These are phyloP conservation scores for Myxozyma vanderwaltii DNA, from an alignment of 805 yeast species.

Conservation along the genomic window DNA sequence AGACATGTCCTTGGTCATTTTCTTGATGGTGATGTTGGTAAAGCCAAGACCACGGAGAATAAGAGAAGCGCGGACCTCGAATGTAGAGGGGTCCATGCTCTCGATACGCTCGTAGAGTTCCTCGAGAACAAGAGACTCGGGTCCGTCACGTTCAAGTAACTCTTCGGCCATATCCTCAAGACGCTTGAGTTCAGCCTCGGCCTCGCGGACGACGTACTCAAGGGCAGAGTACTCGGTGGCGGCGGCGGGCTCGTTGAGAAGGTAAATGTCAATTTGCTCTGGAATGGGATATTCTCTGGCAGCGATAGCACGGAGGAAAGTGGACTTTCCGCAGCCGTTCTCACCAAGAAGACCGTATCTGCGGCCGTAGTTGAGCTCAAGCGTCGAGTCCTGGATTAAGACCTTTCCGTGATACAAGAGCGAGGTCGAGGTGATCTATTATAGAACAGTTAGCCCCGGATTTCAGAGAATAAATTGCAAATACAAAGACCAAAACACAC, in stretches of 20 bases:
- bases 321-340: conserved; percentile 98
- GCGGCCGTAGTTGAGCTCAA: conserved; percentile 96
- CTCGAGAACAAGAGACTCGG: conserved; percentile 84
- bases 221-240: conserved; percentile 89
- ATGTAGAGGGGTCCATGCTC: conserved; percentile 92
- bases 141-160: conserved; percentile 86
- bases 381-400: conserved; percentile 82
- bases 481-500: conserved; percentile 49
- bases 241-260: conserved; percentile 96
- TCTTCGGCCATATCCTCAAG: conserved; percentile 90
- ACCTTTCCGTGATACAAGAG: conserved; percentile 97
- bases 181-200: conserved; percentile 87
- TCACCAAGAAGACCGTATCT: conserved; percentile 97
- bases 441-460: not conserved
- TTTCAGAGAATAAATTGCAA: not conserved
- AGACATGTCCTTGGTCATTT: conserved; percentile 97
- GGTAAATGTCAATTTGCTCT: conserved; percentile 83
- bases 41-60: conserved; percentile 97
- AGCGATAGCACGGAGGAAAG: conserved; percentile 88
- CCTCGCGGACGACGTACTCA: conserved; percentile 96
- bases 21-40: conserved; percentile 79
- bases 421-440: conserved; percentile 60
- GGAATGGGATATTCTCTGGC: conserved; percentile 97
- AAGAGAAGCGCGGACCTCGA: conserved; percentile 94
- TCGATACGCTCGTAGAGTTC: conserved; percentile 94